Percentiles rank a stretch among this genome's conserved stretches.
Conservation (phyloP, 306 rosid species). For the Elaeagnus macrophylla region DNA sequence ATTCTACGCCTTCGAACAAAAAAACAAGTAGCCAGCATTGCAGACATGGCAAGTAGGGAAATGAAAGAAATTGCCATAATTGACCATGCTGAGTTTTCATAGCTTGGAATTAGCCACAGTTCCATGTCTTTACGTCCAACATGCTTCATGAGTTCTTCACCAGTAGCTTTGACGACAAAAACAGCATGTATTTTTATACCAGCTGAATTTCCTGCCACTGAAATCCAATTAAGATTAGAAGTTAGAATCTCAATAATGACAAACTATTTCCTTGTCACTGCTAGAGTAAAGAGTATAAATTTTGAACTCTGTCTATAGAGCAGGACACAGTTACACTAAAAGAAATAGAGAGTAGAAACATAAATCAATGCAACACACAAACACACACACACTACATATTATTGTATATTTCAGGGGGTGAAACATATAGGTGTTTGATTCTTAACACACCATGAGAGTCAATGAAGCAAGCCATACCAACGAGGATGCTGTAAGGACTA, state of each 20-base stretch:
- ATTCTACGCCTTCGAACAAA: slow-evolving; percentile 89
- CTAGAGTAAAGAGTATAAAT: no score
- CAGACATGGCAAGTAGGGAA: slow-evolving; percentile 97
- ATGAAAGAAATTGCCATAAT: slow-evolving; percentile 99
- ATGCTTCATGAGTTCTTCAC: slow-evolving; percentile 55
- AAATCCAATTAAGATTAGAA: slow-evolving; percentile 17
- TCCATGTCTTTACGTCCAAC: slow-evolving; percentile 47
- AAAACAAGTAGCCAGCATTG: slow-evolving; percentile 94
- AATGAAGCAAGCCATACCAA: no score
- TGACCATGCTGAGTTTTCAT: slow-evolving; percentile 97
- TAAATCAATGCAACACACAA: no score
- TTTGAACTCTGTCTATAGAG: no score
- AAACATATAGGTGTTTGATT: no score
- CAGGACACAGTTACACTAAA: no score
- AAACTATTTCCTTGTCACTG: no score
- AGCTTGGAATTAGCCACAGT: slow-evolving; percentile 80
- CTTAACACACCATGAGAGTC: no score
- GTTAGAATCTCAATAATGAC: slow-evolving; percentile 14
- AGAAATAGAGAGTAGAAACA: no score
- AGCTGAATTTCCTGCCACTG: slow-evolving; percentile 97
- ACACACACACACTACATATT: no score
- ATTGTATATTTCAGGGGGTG: no score
- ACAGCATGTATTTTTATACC: slow-evolving; percentile 78
- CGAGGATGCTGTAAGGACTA: no score
- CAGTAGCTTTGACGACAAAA: slow-evolving; percentile 68